Base-by-base conservation (phyloP, 352 stramenopile genomes). In the Peronosclerospora sorghi region DNA sequence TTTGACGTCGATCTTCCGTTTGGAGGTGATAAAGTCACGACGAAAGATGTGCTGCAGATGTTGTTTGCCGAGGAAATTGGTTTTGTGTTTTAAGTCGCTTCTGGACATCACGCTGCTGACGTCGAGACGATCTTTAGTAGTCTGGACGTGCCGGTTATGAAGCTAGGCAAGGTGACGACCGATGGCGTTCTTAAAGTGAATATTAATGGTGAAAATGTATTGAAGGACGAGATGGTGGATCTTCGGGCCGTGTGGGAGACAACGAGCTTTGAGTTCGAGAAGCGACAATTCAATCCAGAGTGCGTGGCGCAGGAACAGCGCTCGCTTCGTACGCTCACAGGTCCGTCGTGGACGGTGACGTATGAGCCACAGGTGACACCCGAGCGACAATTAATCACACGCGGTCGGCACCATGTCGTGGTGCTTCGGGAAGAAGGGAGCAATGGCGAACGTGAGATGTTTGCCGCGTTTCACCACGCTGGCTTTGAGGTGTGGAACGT, bases 361-460 rank as follows among this genome's bases (percentile, higher is more conserved):
- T n/a, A n/a, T n/a, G n/a, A n/a, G n/a, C n/a, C n/a, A 17, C 56
- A 68, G 30, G 45, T 66, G 21, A 98, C 93, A 18, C 82, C 82
- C 4, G 73, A 78, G 48, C 76, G 83, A 8, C 70, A 86, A 51
- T 62, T 89, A 21, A 83, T 76, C 46, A 89, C 76, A 27, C 76
- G 75, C 38, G 44, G 67, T 17, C 75, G 97, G 59, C 93, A 97
- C 59, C 94, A 95, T 46, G 94, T 99, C 24, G 94, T 89, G 23
- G 78, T 99, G 15, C 64, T 99, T 34, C 85, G 96, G 35, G 94
- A 99, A 68, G 96, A 99, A 80, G 96, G 96, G 42, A 97, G 85
- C 57, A 99, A 99, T 68, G 96, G 96, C 30, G 96, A 99, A 68
- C 73, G 95, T 17, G 96, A 99, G 62, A 99, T 99, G 96, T 68